Conservation (phyloP, 139 green algal genomes). For the Picochlorum costavermella region DNA sequence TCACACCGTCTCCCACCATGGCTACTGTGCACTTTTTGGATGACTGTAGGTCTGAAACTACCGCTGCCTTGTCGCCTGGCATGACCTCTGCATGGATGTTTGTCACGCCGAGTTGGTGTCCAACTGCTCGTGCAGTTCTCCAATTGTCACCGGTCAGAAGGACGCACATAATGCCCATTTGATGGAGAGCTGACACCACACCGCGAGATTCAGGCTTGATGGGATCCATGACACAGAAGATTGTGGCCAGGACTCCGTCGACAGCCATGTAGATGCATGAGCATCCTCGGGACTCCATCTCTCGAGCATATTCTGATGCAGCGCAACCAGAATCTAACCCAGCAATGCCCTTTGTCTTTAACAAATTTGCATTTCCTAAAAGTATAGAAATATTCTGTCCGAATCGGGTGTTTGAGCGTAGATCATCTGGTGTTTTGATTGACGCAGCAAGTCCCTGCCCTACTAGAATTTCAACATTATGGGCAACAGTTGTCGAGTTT, state of each 20-base stretch:
- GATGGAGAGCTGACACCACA: conserved; percentile 61
- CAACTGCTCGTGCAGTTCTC: conserved; percentile 67
- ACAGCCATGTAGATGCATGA: conserved; percentile 30
- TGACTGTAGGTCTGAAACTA: conserved; percentile 44
- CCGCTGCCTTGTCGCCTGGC: conserved; percentile 55
- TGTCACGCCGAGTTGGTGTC: conserved; percentile 52
- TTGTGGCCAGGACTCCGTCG: not conserved
- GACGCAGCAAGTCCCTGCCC: conserved; percentile 33
- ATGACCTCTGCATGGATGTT: conserved; percentile 37
- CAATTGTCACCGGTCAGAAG: conserved; percentile 87
- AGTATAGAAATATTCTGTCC: conserved; percentile 18
- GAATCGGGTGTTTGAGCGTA: not conserved
- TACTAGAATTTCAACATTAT: conserved; percentile 8
- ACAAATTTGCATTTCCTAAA: conserved; percentile 66
- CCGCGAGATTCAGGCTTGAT: conserved; percentile 77
- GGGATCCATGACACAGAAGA: conserved; percentile 7
- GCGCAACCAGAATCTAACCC: not conserved
- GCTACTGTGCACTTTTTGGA: conserved; percentile 55
- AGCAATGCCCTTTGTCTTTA: conserved; percentile 27
- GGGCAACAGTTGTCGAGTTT: not conserved
- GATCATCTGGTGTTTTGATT: conserved; percentile 10
- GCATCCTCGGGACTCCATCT: conserved; percentile 31
- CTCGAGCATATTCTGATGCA: conserved; percentile 46
- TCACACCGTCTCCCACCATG: conserved; percentile 98
- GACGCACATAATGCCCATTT: conserved; percentile 42